Evolutionary conservation across 371 early-diverging fungal genomes (phyloP), one percentile per base, ranked within the genome.

Genomic region (Actinomucor elegans): DNA sequence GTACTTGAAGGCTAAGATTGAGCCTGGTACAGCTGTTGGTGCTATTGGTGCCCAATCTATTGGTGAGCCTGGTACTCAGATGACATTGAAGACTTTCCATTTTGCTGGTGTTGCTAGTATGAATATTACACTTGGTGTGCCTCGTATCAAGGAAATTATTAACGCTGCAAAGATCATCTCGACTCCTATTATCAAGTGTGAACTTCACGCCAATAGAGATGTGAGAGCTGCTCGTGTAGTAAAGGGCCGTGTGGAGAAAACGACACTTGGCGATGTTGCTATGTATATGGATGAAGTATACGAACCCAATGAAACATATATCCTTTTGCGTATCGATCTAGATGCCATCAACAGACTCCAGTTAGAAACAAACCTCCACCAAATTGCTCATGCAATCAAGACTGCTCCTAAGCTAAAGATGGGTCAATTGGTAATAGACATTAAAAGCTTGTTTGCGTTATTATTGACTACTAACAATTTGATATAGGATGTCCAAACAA

Each of bases 41-140:
- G 97, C 99, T 31, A 80, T 99, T 45, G 99, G 97, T 29, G 99
- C 97, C 1, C 99, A 99, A 71, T 91, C 92, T 50, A 98, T 99
- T 64, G 99, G 99, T 60, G 99, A 99, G 68, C 99, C 99, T 27
- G 98, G 98, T 55, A 99, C 99, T 2, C 99, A 99, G 73, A 99
- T 99, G 99, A 99, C 99, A 36, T 78, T 99, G 54, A 99, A 99
- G 75, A 98, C 99, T 67, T 99, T 99, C 93, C 99, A 99, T 80
- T 99, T 99, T 90, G 99, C 99, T 73, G 99, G 99, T 86, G 96
- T 99, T 41, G 97, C 98, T 33, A 88, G 90, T 66, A 97, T 97
- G 96, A 99, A 97, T 86, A 91, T 99, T 57, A 98, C 99, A 0
- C 85, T 98, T 59, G 99, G 99, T 84, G 99, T 99, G 42, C 99